phyloP scores from a whole-genome alignment of 768 basidiomycete genomes.

The Termitomyces titanicus region DNA sequence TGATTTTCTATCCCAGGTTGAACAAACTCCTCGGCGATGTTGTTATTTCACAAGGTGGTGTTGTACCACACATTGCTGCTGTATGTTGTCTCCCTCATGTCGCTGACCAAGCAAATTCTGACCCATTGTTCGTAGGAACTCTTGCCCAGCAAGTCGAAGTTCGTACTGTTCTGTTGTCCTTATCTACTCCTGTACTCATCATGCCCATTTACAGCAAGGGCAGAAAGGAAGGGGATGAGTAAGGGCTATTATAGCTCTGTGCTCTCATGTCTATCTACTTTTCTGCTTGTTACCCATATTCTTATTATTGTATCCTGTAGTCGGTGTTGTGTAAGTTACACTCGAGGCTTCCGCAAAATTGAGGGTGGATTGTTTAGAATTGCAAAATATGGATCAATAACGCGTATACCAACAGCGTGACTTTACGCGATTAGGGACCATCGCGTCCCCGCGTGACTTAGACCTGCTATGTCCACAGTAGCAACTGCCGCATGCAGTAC shows the following conservation, averaged over 20 bases:
- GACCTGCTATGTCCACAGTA: too few relatives aligned
- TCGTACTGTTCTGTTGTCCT: not conserved
- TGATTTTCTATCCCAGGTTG: slow-evolving; percentile 38
- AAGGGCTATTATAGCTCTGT: slow-evolving; percentile 11
- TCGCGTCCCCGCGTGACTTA: too few relatives aligned
- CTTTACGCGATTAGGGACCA: too few relatives aligned
- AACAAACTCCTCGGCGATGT: slow-evolving; percentile 74
- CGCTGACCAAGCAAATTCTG: not conserved
- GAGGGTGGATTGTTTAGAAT: not conserved
- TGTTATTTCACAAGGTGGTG: slow-evolving; percentile 94
- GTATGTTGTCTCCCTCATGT: slow-evolving; percentile 21
- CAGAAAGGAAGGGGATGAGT: slow-evolving; percentile 39
- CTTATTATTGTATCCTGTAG: slow-evolving; percentile 17
- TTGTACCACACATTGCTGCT: slow-evolving; percentile 73
- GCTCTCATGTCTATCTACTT: slow-evolving; percentile 13
- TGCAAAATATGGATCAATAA: slow-evolving; percentile 1
- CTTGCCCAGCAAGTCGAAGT: slow-evolving; percentile 38
- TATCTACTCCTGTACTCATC: not conserved
- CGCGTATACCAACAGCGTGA: not conserved
- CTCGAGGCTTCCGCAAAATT: not conserved
- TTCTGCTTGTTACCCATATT: slow-evolving; percentile 15
- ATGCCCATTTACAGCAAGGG: slow-evolving; percentile 25
- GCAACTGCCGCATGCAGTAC: too few relatives aligned
- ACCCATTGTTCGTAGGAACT: slow-evolving; percentile 29
- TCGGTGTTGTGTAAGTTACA: slow-evolving; percentile 12